Base-by-base conservation (phyloP, 345 rosid species). In the Ceriops tagal region DNA sequence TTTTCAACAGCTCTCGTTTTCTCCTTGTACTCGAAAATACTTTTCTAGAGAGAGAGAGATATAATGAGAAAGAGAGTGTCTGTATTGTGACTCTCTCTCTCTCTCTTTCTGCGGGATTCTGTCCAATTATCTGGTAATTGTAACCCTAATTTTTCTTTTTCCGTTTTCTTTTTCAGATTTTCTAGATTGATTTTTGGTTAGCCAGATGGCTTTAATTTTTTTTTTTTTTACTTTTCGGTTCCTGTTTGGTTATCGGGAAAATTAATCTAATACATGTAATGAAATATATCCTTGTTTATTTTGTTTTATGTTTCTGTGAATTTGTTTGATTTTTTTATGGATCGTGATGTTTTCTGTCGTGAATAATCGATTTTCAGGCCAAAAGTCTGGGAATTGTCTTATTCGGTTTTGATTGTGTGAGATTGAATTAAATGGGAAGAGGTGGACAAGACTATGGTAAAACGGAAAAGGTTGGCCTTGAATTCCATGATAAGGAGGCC, bases 401-500 rank as follows among this genome's bases (percentile, higher is more conserved):
- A 20, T 27, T 46, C 37, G 26, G 30, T 26, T 26, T 24, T 66
- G 52, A 26, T 71, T 58, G 24, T 10, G 30, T 56, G 61, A 72
- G 30, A 34, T 81, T 46, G 65, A 32, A 4, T 24, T 26, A 68
- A 62, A 92, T 89, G 98, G 96, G 89, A 56, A 87, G 74, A 70
- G 93, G 92, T 73, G 84, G 90, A 57, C 71, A 89, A 65, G 73
- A 84, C 18, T 62, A 70, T 49, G 90, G 81, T 15, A 77, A 78
- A 64, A 71, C 61, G 26, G 84, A 76, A 49, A 72, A 62, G 27
- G 47, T 9, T 0, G 73, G 61, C 22, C 18, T 60, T 11, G 77
- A 62, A 58, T 64, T 82, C 6, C 43, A 63, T 1, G 68, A 61
- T 24, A 20, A 47, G 8, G 82, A 85, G 0, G 28, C 7, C 15